These are phyloP conservation scores for Lentinula raphanica DNA, from an alignment of 768 basidiomycete genomes.

Conservation along the genomic window DNA sequence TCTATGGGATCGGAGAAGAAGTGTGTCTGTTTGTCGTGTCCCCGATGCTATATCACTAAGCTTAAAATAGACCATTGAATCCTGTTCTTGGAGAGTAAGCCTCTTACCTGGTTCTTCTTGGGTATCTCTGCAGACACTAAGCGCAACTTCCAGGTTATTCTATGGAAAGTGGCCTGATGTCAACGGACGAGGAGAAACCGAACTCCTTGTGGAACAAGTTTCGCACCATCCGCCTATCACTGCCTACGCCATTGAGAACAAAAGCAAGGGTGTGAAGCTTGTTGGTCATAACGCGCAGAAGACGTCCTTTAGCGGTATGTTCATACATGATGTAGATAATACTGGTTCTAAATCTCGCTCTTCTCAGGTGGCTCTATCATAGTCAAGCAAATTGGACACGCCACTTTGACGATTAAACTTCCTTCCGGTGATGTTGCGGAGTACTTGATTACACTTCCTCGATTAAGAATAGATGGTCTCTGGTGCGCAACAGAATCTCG, in stretches of 20 bases:
- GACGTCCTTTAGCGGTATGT: constrained; percentile 79
- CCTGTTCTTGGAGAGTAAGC: constrained; percentile 90
- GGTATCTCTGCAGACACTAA: background rate
- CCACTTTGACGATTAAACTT: constrained; percentile 65
- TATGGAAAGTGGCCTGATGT: constrained; percentile 84
- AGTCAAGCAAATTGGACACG: constrained; percentile 96
- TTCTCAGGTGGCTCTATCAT: constrained; percentile 59
- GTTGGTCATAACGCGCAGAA: constrained; percentile 93
- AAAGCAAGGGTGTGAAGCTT: constrained; percentile 65
- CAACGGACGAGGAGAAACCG: constrained; percentile 71
- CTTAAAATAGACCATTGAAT: constrained; percentile 71
- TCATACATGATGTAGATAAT: background rate
- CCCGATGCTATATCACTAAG: constrained; percentile 7
- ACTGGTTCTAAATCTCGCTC: background rate
- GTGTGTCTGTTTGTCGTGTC: constrained; percentile 31
- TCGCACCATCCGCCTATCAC: constrained; percentile 93
- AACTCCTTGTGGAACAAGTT: constrained; percentile 88
- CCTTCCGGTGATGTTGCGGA: constrained; percentile 43
- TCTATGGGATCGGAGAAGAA: constrained; percentile 98
- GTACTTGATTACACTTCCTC: constrained; percentile 89
- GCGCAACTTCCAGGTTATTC: constrained; percentile 52
- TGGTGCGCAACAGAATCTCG: constrained; percentile 42
- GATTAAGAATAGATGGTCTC: constrained; percentile 87
- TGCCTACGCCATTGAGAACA: constrained; percentile 84
- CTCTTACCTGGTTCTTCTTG: background rate